These are phyloP conservation scores for Galeopsis tetrahit DNA, from an alignment of 257 asterid genomes.

Conservation along the genomic window DNA sequence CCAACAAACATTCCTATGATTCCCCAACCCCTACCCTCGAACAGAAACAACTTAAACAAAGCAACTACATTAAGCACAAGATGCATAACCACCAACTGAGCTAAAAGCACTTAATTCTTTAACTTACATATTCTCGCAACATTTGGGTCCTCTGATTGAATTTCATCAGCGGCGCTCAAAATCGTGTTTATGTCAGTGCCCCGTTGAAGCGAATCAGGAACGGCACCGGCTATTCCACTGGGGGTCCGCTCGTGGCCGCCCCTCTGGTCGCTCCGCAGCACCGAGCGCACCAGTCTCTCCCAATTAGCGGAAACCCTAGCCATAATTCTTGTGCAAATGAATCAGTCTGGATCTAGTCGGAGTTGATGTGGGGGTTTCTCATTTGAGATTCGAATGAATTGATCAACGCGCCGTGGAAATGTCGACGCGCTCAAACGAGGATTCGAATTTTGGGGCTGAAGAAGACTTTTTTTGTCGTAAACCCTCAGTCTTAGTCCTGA, in stretches of 20 bases:
- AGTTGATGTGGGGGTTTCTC: slow-evolving; percentile 27
- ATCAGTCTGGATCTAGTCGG: slow-evolving; percentile 36
- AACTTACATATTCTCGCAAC: slow-evolving; percentile 88
- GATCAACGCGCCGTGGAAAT: slow-evolving; percentile 39
- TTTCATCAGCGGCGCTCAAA: slow-evolving; percentile 92
- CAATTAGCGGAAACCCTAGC: slow-evolving; percentile 77
- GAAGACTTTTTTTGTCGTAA: slow-evolving; percentile 23
- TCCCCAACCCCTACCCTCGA: background rate
- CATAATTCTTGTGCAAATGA: slow-evolving; percentile 45
- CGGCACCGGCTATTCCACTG: slow-evolving; percentile 90
- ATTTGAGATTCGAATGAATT: slow-evolving; percentile 26
- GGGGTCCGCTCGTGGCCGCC: slow-evolving; percentile 78
- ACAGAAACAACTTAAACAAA: background rate
- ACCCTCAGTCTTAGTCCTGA: slow-evolving; percentile 18
- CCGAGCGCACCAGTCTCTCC: slow-evolving; percentile 82
- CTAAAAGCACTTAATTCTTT: background rate
- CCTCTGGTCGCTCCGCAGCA: slow-evolving; percentile 69
- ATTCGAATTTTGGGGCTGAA: slow-evolving; percentile 13
- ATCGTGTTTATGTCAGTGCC: slow-evolving; percentile 80
- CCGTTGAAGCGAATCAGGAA: slow-evolving; percentile 90
- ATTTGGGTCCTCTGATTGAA: slow-evolving; percentile 86
- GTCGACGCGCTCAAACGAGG: slow-evolving; percentile 38
- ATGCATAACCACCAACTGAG: slow-evolving; percentile 4
- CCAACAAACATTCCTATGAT: background rate
- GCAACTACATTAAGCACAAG: background rate